A percentile compares a stretch with the other conserved stretches of the same genome.
Conservation (phyloP, 345 rosid genomes). For the Luvunga scandens region DNA sequence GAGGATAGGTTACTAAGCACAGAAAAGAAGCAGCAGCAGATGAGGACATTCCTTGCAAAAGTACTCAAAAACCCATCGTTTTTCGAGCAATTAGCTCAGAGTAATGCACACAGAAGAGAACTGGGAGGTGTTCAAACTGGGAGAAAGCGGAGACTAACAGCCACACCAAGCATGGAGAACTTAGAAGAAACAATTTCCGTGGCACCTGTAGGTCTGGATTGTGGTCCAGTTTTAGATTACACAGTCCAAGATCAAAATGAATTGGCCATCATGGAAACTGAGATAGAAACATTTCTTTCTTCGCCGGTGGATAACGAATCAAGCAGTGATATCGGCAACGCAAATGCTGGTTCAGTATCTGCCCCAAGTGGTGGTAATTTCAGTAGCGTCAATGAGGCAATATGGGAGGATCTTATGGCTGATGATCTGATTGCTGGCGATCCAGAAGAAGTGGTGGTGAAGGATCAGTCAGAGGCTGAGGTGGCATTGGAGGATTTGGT, state of each 20-base stretch:
- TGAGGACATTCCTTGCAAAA: slow-evolving; percentile 72
- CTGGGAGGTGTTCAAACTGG: slow-evolving; percentile 40
- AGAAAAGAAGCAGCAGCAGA: slow-evolving; percentile 73
- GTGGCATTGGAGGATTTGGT: slow-evolving; percentile 55
- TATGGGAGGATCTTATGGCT: slow-evolving; percentile 44
- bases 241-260: slow-evolving; percentile 17
- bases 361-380: slow-evolving; percentile 15
- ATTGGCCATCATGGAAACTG: slow-evolving; percentile 26
- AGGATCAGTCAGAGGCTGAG: slow-evolving; percentile 36
- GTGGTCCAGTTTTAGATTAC: slow-evolving; percentile 18
- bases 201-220: slow-evolving; percentile 2
- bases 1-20: slow-evolving; percentile 47
- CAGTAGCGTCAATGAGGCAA: slow-evolving; percentile 32
- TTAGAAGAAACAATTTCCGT: slow-evolving; percentile 27
- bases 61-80: slow-evolving; percentile 54
- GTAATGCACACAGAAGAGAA: slow-evolving; percentile 30
- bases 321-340: slow-evolving; percentile 28
- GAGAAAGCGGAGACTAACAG: slow-evolving; percentile 56
- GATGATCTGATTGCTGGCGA: slow-evolving; percentile 38
- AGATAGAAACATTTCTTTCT: slow-evolving; percentile 52
- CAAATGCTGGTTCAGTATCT: slow-evolving; percentile 16
- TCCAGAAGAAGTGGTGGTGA: slow-evolving; percentile 27
- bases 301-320: slow-evolving; percentile 49
- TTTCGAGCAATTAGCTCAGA: slow-evolving; percentile 45
- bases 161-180: slow-evolving; percentile 45